Conservation (phyloP, 345 rosid genomes). For the Clausena lansium region DNA sequence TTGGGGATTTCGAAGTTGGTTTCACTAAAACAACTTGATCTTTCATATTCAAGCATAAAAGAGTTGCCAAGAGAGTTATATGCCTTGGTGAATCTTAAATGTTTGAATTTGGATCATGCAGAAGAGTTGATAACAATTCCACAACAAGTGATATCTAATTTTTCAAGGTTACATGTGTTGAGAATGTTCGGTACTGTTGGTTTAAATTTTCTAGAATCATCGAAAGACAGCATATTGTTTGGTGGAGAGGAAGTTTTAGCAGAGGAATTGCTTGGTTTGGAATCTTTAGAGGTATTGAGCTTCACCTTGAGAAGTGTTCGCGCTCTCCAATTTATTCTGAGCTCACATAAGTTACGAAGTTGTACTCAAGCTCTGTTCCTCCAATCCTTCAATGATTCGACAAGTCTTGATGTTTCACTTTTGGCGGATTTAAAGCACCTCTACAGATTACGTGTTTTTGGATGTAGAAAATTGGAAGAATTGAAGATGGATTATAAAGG, state of each 20-base stretch:
- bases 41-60: slow-evolving; percentile 19
- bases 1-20: slow-evolving; percentile 15
- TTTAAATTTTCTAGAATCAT: background rate
- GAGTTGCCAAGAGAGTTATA: slow-evolving; percentile 19
- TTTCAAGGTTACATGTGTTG: slow-evolving; percentile 1
- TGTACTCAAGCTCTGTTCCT: background rate
- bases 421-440: background rate
- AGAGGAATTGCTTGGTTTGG: slow-evolving; percentile 5
- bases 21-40: slow-evolving; percentile 26
- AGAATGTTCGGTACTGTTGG: background rate
- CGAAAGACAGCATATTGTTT: background rate
- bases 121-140: slow-evolving; percentile 11
- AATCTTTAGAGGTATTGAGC: background rate
- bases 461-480: background rate
- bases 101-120: slow-evolving; percentile 17
- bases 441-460: background rate
- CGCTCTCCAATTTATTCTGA: background rate
- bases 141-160: background rate
- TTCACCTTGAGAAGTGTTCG: background rate
- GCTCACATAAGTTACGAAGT: background rate
- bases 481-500: background rate
- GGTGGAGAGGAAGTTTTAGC: background rate
- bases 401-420: background rate
- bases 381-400: background rate
- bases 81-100: slow-evolving; percentile 19